A percentile compares a stretch with the other conserved stretches of the same genome.
Evolutionary conservation across 257 asterid species (phyloP).

Genomic region (Salvia splendens): DNA sequence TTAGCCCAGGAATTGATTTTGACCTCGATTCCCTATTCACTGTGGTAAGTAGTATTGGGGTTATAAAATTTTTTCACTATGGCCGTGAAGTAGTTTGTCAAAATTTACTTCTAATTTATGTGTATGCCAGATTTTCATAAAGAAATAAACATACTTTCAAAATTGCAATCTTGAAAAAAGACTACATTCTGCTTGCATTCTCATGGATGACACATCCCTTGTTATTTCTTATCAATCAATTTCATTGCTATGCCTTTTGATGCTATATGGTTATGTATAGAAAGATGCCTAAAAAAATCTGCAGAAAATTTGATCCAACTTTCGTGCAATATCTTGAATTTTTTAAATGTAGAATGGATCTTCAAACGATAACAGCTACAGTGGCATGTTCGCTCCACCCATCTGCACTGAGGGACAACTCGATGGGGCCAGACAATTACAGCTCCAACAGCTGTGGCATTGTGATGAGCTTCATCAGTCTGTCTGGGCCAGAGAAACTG

Average conservation of each 20-base stretch:
- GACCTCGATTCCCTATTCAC: constrained; percentile 69
- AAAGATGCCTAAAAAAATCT: not conserved
- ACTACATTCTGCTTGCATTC: not conserved
- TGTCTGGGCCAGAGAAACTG: constrained; percentile 57
- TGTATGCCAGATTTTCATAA: not conserved
- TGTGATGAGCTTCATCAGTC: constrained; percentile 62
- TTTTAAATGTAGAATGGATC: constrained; percentile 54
- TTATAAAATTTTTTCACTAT: constrained; percentile 1
- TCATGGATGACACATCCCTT: not conserved
- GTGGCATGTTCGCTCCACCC: constrained; percentile 56
- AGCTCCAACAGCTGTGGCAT: constrained; percentile 62
- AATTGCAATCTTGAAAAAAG: not conserved
- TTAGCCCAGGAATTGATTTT: constrained; percentile 71
- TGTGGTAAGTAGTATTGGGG: constrained; percentile 50
- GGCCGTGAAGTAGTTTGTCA: not conserved
- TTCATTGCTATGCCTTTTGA: not conserved
- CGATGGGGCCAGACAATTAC: constrained; percentile 55
- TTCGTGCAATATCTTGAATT: constrained; percentile 1
- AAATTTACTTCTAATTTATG: not conserved
- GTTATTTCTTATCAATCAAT: not conserved
- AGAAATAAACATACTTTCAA: no score
- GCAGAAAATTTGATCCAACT: not conserved
- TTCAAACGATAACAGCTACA: constrained; percentile 49
- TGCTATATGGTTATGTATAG: not conserved
- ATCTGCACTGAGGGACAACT: constrained; percentile 63